A percentile compares a stretch with the other conserved stretches of the same genome.
Evolutionary conservation across 352 stramenopile genomes (phyloP).

Genomic region (Phytophthora tubulina): DNA sequence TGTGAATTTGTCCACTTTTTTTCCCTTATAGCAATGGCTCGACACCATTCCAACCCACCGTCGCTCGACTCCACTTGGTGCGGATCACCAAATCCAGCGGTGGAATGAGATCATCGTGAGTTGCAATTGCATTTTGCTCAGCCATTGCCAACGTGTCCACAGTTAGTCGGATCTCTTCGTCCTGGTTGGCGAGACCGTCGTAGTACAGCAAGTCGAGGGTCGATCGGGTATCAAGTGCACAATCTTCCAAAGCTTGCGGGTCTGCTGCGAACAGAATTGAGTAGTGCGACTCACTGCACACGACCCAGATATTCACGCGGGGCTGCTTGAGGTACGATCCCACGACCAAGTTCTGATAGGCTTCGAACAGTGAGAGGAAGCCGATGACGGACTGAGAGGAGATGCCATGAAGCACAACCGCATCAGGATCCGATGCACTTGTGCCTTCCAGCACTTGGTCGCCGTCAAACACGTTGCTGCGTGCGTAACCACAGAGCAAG

Average conservation of each 20-base stretch:
- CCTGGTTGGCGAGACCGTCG: conserved; percentile 89
- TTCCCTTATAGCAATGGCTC: conserved; percentile 82
- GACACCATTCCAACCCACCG: conserved; percentile 89
- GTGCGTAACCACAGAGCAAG: conserved; percentile 92
- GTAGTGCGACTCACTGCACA: conserved; percentile 95
- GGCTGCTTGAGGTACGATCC: conserved; percentile 85
- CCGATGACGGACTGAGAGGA: conserved; percentile 64
- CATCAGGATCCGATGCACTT: conserved; percentile 65
- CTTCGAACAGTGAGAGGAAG: conserved; percentile 94
- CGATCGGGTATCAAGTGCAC: conserved; percentile 41
- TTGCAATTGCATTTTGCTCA: conserved; percentile 40
- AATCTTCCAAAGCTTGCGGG: conserved; percentile 33
- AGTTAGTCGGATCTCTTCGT: conserved; percentile 84
- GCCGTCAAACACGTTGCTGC: conserved; percentile 96
- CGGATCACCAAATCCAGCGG: conserved; percentile 92
- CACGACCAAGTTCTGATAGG: conserved; percentile 91
- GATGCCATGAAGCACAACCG: conserved; percentile 79
- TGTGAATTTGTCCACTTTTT: background rate
- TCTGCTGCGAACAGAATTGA: conserved; percentile 84
- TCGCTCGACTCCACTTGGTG: conserved; percentile 85
- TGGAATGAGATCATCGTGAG: conserved; percentile 76
- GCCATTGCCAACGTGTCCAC: conserved; percentile 47
- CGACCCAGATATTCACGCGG: conserved; percentile 85
- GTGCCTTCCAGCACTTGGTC: conserved; percentile 71
- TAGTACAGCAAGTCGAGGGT: conserved; percentile 90